These are phyloP conservation scores for Salvia rosmarinus DNA, from an alignment of 257 asterid species.

Conservation along the genomic window DNA sequence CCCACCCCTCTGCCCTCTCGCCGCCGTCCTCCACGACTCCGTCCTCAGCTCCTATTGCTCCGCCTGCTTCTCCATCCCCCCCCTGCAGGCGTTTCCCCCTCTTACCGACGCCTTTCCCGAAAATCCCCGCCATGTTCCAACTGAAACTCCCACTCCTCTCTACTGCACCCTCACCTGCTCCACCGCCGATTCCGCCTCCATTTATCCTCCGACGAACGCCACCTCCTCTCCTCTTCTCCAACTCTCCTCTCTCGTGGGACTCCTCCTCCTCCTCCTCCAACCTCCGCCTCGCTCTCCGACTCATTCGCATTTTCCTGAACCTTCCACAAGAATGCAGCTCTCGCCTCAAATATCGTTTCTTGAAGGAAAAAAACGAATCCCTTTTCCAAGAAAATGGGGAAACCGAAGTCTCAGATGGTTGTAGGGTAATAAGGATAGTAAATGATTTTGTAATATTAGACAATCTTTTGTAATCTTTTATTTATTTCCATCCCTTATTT, in stretches of 20 bases:
- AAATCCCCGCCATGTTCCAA: conserved; percentile 30
- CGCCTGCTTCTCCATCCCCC: conserved; percentile 63
- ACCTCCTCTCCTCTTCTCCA: conserved; percentile 40
- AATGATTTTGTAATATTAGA: too few relatives aligned
- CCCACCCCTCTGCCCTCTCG: conserved; percentile 66
- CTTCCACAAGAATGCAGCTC: not conserved
- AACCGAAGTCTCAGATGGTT: not conserved
- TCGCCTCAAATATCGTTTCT: conserved; percentile 9
- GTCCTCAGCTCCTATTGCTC: conserved; percentile 64
- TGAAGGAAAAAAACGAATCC: too few relatives aligned
- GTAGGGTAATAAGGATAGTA: too few relatives aligned
- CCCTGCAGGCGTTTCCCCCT: conserved; percentile 35
- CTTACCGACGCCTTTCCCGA: conserved; percentile 24
- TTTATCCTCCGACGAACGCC: conserved; percentile 57
- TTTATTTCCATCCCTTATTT: too few relatives aligned
- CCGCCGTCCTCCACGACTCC: conserved; percentile 64
- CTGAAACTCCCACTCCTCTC: conserved; percentile 39
- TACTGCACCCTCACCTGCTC: conserved; percentile 79
- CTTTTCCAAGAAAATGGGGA: conserved; percentile 20
- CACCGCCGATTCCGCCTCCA: conserved; percentile 57
- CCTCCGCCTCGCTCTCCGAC: conserved; percentile 81
- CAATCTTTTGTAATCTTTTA: too few relatives aligned
- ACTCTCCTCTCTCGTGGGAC: conserved; percentile 35
- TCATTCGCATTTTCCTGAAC: conserved; percentile 41
- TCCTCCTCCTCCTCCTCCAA: too few relatives aligned